phyloP scores from a whole-genome alignment of 768 basidiomycete genomes.

The Clathrus columnatus region DNA sequence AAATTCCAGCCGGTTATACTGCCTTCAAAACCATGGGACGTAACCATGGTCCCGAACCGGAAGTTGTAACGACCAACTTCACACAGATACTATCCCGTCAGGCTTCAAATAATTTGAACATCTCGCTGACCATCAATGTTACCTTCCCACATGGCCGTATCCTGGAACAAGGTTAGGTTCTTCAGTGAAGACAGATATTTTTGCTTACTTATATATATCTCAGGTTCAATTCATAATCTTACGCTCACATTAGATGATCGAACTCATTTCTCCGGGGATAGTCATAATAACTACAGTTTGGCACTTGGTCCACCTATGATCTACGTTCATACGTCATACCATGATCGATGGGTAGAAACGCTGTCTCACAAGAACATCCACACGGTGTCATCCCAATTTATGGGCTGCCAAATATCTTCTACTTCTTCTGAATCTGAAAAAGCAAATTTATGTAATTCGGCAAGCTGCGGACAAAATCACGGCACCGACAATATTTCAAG shows the following conservation, averaged over 20 bases:
- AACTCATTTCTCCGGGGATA: not conserved
- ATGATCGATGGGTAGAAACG: not conserved
- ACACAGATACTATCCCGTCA: too few relatives aligned
- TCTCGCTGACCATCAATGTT: not conserved
- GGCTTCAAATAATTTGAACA: not conserved
- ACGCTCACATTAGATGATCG: not conserved
- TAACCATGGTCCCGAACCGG: not conserved
- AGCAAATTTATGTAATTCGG: too few relatives aligned
- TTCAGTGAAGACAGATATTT: not conserved
- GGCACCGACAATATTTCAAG: too few relatives aligned
- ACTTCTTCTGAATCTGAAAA: too few relatives aligned
- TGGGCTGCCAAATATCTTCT: too few relatives aligned
- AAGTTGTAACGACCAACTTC: not conserved
- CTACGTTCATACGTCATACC: not conserved
- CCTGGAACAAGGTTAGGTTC: conserved; percentile 1
- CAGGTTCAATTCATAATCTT: not conserved
- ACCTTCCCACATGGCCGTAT: not conserved
- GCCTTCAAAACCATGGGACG: not conserved
- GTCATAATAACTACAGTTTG: not conserved
- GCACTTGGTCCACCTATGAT: too few relatives aligned
- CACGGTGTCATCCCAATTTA: too few relatives aligned
- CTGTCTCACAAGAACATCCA: too few relatives aligned
- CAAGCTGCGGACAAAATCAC: too few relatives aligned
- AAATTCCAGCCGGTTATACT: not conserved
- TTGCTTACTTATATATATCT: not conserved